Conservation (phyloP, 2,329 filamentous ascomycete genomes). For the Diaporthe sp. region DNA sequence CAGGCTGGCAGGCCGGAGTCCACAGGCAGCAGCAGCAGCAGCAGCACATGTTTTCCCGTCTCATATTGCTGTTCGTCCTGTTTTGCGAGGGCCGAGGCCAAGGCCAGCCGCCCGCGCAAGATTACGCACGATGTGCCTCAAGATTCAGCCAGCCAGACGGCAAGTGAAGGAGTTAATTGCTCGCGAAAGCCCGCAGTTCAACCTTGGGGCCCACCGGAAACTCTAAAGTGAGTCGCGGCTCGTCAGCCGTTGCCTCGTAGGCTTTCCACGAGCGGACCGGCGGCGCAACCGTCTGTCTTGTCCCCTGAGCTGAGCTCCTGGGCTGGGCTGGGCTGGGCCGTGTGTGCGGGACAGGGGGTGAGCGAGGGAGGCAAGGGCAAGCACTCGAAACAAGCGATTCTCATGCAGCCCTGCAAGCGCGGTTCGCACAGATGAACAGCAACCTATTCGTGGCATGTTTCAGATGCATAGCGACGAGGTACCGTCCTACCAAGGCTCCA, state of each 20-base stretch:
- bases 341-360: slow-evolving; percentile 1
- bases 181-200: slow-evolving; percentile 2
- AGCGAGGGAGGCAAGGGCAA: slow-evolving; percentile 26
- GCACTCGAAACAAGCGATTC: slow-evolving; percentile 36
- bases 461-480: slow-evolving; percentile 26
- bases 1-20: not conserved
- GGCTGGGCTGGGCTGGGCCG: slow-evolving; percentile 3
- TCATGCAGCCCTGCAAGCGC: slow-evolving; percentile 36
- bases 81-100: slow-evolving; percentile 3
- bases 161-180: not conserved
- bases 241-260: not conserved
- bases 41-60: not conserved
- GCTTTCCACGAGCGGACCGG: not conserved
- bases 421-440: slow-evolving; percentile 31
- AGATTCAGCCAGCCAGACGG: slow-evolving; percentile 1
- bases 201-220: slow-evolving; percentile 30
- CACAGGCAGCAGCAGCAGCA: slow-evolving; percentile 1
- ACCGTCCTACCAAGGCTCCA: slow-evolving; percentile 18
- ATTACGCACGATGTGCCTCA: slow-evolving; percentile 5
- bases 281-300: not conserved
- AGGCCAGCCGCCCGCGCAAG: not conserved
- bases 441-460: slow-evolving; percentile 34
- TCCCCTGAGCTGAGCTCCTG: not conserved
- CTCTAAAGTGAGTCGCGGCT: slow-evolving; percentile 30
- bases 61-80: slow-evolving; percentile 14